Percentiles rank a stretch among this genome's conserved stretches.
These are phyloP conservation scores for Colletotrichum tropicale DNA, from an alignment of 2,329 filamentous ascomycete species.

Conservation along the genomic window DNA sequence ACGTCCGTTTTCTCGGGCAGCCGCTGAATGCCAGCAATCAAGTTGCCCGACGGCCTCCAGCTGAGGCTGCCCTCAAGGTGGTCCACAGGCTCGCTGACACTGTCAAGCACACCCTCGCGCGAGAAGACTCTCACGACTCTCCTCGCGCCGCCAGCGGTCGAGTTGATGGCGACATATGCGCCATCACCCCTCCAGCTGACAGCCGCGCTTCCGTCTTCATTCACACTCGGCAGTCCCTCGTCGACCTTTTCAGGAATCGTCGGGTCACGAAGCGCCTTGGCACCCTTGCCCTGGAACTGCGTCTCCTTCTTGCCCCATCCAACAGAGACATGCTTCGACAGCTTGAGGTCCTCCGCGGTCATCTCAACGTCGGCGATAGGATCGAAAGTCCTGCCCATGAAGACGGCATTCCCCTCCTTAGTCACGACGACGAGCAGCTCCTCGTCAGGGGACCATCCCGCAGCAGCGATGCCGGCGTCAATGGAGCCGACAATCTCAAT, in stretches of 20 bases:
- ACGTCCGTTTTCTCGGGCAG: constrained; percentile 74
- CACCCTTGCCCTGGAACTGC: constrained; percentile 92
- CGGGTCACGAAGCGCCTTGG: constrained; percentile 85
- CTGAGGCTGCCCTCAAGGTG: constrained; percentile 85
- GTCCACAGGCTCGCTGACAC: constrained; percentile 93
- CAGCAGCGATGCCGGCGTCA: constrained; percentile 87
- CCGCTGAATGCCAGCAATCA: constrained; percentile 86
- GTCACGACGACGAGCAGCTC: constrained; percentile 87
- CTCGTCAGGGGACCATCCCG: constrained; percentile 93
- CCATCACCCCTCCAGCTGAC: constrained; percentile 97
- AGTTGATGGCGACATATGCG: constrained; percentile 86
- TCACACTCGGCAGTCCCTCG: constrained; percentile 74
- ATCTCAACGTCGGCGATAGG: constrained; percentile 78
- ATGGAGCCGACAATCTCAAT: constrained; percentile 97
- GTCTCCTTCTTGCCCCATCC: constrained; percentile 99
- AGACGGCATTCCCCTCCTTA: constrained; percentile 76
- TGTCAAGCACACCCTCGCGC: constrained; percentile 87
- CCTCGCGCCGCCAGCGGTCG: constrained; percentile 69
- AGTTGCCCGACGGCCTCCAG: constrained; percentile 90
- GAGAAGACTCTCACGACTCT: constrained; percentile 90
- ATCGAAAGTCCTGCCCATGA: constrained; percentile 94
- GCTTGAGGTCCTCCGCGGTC: constrained; percentile 76
- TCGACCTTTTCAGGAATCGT: constrained; percentile 94
- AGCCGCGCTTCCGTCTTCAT: constrained; percentile 73
- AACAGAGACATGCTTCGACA: constrained; percentile 93